Base-by-base conservation (phyloP, 1,284 basidiomycete species). In the Anthracocystis walkeri region DNA sequence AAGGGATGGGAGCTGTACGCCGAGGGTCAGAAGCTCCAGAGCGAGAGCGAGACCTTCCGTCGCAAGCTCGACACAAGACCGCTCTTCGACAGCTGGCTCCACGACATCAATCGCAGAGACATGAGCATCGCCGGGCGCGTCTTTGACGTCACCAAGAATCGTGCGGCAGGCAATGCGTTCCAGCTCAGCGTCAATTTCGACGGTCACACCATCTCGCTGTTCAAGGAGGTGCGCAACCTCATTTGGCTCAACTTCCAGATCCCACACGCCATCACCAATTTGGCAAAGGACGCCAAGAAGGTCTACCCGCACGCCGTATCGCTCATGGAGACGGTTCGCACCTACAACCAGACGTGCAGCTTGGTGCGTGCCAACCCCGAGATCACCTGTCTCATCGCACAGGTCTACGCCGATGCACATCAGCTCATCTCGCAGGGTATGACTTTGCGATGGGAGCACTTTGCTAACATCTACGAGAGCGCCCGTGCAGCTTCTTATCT, bases 1-100 rank as follows among this genome's bases (percentile, higher is more conserved):
- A 95, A 94, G 86, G 95, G 94, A 7, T 99, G 96, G 96, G 95
- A 97, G 85, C 90, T 95, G 70, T 99, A 99, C 79, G 94, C 96
- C n/a, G 96, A 99, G 81, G 97, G 97, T 7, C 94, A 97, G 86
- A 95, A 95, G 82, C 91, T 99, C 0, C 93, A 97, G 82, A 91
- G 91, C 44, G 96, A 99, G 86, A 92, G 91, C 59, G 88, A 90
- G 6, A 92, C 94, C 0, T 99, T 99, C 90, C 90, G 93, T 50
- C 93, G 93, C 86, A 99, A 98, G 87, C 91, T 98, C 55, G 95
- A 98, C 83, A 96, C 95, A 0, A 89, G 91, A 33, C 93, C 94
- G 1, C 92, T 99, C 21, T 98, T 92, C 85, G 95, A 98, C 4
- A 95, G 95, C 0, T 99, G 97, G 97, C 87, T 97, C 64, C 91